phyloP scores from a whole-genome alignment of 2,329 filamentous ascomycete species.

The Juglanconis sp. region DNA sequence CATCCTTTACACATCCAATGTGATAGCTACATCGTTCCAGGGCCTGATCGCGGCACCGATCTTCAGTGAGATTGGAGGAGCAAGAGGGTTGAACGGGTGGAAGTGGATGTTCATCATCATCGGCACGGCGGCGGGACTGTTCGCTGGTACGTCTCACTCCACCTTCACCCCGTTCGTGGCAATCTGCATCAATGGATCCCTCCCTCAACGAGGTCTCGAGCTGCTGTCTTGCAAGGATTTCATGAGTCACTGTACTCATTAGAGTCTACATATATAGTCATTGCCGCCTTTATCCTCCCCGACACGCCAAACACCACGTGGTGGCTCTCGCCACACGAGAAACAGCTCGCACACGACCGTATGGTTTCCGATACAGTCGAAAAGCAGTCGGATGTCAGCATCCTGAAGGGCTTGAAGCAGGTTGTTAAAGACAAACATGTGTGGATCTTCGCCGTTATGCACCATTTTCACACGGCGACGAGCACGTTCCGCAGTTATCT shows the following conservation, averaged over 20 bases:
- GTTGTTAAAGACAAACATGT: not conserved
- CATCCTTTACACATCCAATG: constrained; percentile 55
- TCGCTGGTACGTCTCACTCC: not conserved
- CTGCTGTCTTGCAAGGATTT: too few species aligned
- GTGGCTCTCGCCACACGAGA: constrained; percentile 39
- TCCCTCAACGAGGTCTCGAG: too few species aligned
- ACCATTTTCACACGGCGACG: constrained; percentile 17
- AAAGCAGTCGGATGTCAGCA: not conserved
- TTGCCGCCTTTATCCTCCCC: constrained; percentile 31
- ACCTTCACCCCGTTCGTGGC: too few species aligned
- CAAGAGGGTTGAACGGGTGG: constrained; percentile 36
- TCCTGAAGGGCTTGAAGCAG: not conserved
- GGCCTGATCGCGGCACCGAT: constrained; percentile 63
- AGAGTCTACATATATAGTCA: not conserved
- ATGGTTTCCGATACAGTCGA: constrained; percentile 3
- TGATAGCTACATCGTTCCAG: constrained; percentile 66
- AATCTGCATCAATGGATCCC: not conserved
- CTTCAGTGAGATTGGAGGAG: constrained; percentile 49
- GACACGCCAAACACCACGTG: constrained; percentile 34
- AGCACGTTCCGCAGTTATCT: constrained; percentile 28
- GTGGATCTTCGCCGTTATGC: constrained; percentile 10
- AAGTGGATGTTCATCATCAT: constrained; percentile 25
- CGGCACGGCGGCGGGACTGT: not conserved
- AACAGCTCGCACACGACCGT: constrained; percentile 32
- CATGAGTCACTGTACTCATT: too few species aligned